These are phyloP conservation scores for Peniophora sp. DNA, from an alignment of 1,284 basidiomycete genomes.

Conservation along the genomic window DNA sequence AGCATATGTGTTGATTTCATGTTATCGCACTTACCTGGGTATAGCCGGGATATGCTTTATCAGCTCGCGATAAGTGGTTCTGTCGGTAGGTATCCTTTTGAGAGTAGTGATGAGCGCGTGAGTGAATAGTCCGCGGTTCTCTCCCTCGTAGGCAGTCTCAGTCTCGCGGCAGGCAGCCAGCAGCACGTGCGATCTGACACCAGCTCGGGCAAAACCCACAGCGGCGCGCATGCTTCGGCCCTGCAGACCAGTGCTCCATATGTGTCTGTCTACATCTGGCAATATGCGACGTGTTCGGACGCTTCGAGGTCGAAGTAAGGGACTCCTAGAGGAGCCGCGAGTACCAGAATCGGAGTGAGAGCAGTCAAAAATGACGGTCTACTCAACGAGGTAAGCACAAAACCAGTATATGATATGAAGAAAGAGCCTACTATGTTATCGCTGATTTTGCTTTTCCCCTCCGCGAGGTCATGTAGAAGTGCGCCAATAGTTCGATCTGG, in stretches of 20 bases:
- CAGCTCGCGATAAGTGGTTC: not conserved
- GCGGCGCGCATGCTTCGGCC: not conserved
- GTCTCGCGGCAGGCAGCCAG: not conserved
- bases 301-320: not conserved
- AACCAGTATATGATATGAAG: not conserved
- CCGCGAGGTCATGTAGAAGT: not conserved
- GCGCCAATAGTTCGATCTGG: not conserved
- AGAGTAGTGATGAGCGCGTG: not conserved
- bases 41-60: not conserved
- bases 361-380: conserved; percentile 1
- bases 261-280: not conserved
- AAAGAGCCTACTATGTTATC: not conserved
- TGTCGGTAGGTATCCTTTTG: not conserved
- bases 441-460: not conserved
- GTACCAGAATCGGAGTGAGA: not conserved
- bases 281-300: not conserved
- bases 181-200: not conserved
- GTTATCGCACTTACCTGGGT: not conserved
- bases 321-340: not conserved
- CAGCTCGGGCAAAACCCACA: not conserved
- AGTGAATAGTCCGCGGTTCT: not conserved
- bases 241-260: not conserved
- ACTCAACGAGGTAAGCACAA: not conserved
- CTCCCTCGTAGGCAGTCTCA: not conserved
- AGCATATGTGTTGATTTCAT: not conserved